These are phyloP conservation scores for Penicillium diatomitis DNA, from an alignment of 495 filamentous ascomycete genomes.

Conservation along the genomic window DNA sequence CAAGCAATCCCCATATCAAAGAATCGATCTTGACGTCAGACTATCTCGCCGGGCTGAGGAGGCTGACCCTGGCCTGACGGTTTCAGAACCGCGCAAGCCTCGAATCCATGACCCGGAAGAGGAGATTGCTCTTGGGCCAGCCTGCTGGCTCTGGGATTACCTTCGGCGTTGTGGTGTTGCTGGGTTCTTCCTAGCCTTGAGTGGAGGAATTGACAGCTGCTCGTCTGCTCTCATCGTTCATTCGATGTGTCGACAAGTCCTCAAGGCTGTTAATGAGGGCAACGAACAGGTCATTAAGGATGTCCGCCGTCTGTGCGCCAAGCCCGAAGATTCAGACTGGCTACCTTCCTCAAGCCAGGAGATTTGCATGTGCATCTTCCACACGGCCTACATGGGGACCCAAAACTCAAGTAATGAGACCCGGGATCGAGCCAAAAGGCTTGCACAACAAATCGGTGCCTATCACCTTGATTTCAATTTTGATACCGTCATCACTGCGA, in stretches of 20 bases:
- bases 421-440: slow-evolving; percentile 55
- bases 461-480: slow-evolving; percentile 75
- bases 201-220: slow-evolving; percentile 63
- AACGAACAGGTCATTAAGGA: slow-evolving; percentile 65
- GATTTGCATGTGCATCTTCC: slow-evolving; percentile 57
- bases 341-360: slow-evolving; percentile 48
- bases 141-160: slow-evolving; percentile 82
- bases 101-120: slow-evolving; percentile 59
- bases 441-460: slow-evolving; percentile 60
- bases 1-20: slow-evolving; percentile 24
- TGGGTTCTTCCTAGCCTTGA: slow-evolving; percentile 51
- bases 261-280: slow-evolving; percentile 52
- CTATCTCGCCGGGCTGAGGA: slow-evolving; percentile 26
- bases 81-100: slow-evolving; percentile 33
- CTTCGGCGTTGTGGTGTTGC: slow-evolving; percentile 54
- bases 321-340: slow-evolving; percentile 43
- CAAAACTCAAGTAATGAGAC: slow-evolving; percentile 65
- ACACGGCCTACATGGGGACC: slow-evolving; percentile 76
- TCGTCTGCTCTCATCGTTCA: slow-evolving; percentile 59
- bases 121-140: slow-evolving; percentile 63
- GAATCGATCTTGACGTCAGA: slow-evolving; percentile 29
- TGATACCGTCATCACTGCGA: slow-evolving; percentile 51
- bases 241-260: slow-evolving; percentile 70
- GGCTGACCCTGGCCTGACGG: slow-evolving; percentile 30
- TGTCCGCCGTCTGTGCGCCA: slow-evolving; percentile 51